phyloP scores from a whole-genome alignment of 345 rosid genomes.

The Pistacia vera region DNA sequence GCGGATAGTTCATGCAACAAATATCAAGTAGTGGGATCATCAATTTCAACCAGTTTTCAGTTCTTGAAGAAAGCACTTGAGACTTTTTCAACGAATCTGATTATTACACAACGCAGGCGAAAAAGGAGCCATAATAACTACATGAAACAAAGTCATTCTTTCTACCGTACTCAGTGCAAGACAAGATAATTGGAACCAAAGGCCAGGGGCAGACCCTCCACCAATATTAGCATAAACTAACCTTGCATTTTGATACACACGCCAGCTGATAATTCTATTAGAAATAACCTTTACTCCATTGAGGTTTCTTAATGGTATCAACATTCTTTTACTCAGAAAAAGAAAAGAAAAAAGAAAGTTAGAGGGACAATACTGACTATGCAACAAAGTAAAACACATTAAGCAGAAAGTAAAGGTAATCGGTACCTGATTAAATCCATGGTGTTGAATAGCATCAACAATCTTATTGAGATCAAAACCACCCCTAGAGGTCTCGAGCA shows the following conservation, averaged over 20 bases:
- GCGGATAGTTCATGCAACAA: background rate
- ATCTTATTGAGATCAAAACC: conserved; percentile 72
- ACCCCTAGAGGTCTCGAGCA: conserved; percentile 79
- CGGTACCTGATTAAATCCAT: conserved; percentile 66
- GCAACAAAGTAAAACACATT: background rate
- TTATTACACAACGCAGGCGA: background rate
- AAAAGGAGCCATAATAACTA: background rate
- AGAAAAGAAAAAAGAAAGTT: too few relatives aligned
- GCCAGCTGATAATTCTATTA: background rate
- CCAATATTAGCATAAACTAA: background rate
- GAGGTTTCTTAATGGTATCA: background rate
- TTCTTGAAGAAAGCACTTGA: background rate
- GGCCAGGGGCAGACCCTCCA: background rate
- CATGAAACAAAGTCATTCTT: background rate
- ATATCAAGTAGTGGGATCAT: background rate
- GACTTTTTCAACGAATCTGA: background rate
- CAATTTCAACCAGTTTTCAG: background rate
- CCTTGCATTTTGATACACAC: background rate
- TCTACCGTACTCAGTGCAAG: background rate
- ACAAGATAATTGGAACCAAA: background rate
- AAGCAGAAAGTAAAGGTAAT: background rate
- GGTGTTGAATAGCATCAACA: conserved; percentile 65
- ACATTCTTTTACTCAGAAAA: background rate
- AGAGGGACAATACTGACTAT: too few relatives aligned
- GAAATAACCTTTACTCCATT: background rate